phyloP scores from a whole-genome alignment of 2,329 filamentous ascomycete species.

The Monilinia aucupariae region DNA sequence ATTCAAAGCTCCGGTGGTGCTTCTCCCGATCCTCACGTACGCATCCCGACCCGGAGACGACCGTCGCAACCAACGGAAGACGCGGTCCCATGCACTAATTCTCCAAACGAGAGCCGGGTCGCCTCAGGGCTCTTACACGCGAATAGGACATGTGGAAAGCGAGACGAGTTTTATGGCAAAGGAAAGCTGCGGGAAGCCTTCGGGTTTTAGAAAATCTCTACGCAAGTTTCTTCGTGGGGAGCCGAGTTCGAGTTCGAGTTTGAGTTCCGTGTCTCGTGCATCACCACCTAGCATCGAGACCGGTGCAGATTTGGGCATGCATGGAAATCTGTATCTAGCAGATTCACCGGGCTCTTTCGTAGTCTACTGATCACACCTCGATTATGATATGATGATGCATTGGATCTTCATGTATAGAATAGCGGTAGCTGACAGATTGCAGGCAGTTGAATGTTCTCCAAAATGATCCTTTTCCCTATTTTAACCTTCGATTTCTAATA shows the following conservation, averaged over 20 bases:
- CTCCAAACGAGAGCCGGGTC: neutral
- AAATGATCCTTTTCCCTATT: too few relatives aligned
- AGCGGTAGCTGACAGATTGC: too few relatives aligned
- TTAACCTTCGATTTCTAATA: too few relatives aligned
- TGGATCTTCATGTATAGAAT: too few relatives aligned
- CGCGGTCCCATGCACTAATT: neutral
- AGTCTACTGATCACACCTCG: neutral
- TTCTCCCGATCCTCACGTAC: neutral
- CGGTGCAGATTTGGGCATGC: neutral
- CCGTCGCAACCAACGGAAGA: neutral
- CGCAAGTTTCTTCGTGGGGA: neutral
- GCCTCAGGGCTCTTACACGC: neutral
- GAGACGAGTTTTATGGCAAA: fast-evolving
- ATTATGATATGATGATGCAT: too few relatives aligned
- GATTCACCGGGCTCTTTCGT: constrained; percentile 2
- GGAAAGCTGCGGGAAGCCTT: too few relatives aligned
- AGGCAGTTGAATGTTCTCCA: too few relatives aligned
- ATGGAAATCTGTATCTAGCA: neutral
- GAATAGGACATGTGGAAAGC: neutral
- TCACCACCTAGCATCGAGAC: neutral
- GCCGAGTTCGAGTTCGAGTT: neutral
- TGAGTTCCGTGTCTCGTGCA: too few relatives aligned
- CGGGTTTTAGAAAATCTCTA: neutral
- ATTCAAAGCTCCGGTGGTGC: neutral
- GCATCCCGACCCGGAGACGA: neutral